Evolutionary conservation across 1,139 yeast species (phyloP).

Genomic region (Lodderomyces theae): DNA sequence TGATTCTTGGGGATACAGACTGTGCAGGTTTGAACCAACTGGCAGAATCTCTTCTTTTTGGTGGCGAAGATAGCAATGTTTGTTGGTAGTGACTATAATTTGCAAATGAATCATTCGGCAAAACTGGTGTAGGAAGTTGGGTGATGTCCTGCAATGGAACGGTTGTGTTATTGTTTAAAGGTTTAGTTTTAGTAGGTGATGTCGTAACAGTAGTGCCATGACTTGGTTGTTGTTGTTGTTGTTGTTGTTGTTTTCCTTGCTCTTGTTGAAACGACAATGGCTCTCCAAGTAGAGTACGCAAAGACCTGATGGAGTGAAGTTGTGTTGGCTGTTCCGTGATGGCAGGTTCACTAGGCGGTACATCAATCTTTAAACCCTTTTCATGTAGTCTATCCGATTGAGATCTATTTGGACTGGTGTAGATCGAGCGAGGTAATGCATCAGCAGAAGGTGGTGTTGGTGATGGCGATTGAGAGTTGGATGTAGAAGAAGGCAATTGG

Average conservation of each 20-base stretch:
- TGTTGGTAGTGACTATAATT: conserved; percentile 8
- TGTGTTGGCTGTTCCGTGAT: conserved; percentile 6
- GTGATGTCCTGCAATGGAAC: conserved; percentile 40
- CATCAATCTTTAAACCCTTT: conserved; percentile 6
- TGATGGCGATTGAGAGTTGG: background rate
- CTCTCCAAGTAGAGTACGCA: conserved; percentile 10
- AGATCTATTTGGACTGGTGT: conserved; percentile 3
- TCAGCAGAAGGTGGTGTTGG: background rate
- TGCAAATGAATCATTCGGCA: conserved; percentile 39
- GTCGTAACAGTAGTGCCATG: background rate
- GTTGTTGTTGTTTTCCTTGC: background rate
- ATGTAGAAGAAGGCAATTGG: conserved; percentile 1
- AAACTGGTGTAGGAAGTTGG: conserved; percentile 46
- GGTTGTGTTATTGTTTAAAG: conserved; percentile 1
- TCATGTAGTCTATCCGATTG: background rate
- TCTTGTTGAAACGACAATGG: conserved; percentile 8
- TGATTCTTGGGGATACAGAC: conserved; percentile 19
- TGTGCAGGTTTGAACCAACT: conserved; percentile 2
- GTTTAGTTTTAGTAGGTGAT: background rate
- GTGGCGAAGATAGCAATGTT: conserved; percentile 9
- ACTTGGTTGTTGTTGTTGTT: background rate
- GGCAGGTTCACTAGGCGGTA: conserved; percentile 1
- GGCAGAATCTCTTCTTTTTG: conserved; percentile 3
- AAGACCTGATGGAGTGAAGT: conserved; percentile 9
- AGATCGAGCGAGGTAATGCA: background rate